Conservation (phyloP, 805 yeast genomes). For the Metschnikowia bowlesiae region DNA sequence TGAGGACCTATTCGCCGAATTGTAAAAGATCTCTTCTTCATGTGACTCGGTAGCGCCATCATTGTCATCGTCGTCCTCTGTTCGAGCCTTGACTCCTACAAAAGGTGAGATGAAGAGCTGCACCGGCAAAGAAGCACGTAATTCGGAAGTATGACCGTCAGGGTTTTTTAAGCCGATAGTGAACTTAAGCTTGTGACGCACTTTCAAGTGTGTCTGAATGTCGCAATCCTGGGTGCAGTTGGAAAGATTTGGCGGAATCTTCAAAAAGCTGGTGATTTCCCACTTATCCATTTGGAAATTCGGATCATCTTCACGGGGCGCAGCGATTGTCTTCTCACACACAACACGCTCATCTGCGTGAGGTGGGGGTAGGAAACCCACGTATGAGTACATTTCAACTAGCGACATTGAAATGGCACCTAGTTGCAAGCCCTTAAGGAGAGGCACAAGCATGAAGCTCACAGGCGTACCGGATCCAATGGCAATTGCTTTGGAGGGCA, state of each 20-base stretch:
- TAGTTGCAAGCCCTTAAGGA: constrained; percentile 71
- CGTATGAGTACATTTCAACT: constrained; percentile 61
- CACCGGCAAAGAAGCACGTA: constrained; percentile 86
- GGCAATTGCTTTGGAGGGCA: constrained; percentile 85
- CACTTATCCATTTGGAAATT: constrained; percentile 53
- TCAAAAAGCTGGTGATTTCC: constrained; percentile 61
- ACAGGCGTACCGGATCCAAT: constrained; percentile 78
- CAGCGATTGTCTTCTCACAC: constrained; percentile 38
- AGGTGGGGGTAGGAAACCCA: constrained; percentile 53
- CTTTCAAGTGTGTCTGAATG: constrained; percentile 63
- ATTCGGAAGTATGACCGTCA: constrained; percentile 89
- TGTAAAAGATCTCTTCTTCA: constrained; percentile 31
- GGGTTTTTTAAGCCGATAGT: constrained; percentile 75
- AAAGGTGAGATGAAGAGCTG: constrained; percentile 74
- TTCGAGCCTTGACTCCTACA: constrained; percentile 60
- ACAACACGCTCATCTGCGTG: constrained; percentile 62
- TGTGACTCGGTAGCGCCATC: constrained; percentile 12
- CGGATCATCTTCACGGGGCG: constrained; percentile 41
- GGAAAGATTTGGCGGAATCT: constrained; percentile 68
- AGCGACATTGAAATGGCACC: constrained; percentile 70
- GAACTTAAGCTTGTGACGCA: constrained; percentile 84
- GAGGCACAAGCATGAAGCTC: constrained; percentile 68
- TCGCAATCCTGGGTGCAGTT: constrained; percentile 86
- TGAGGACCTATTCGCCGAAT: constrained; percentile 4
- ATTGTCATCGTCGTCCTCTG: constrained; percentile 19